A percentile compares a stretch with the other conserved stretches of the same genome.
phyloP scores from a whole-genome alignment of 306 rosid species.

The Ormosia emarginata region DNA sequence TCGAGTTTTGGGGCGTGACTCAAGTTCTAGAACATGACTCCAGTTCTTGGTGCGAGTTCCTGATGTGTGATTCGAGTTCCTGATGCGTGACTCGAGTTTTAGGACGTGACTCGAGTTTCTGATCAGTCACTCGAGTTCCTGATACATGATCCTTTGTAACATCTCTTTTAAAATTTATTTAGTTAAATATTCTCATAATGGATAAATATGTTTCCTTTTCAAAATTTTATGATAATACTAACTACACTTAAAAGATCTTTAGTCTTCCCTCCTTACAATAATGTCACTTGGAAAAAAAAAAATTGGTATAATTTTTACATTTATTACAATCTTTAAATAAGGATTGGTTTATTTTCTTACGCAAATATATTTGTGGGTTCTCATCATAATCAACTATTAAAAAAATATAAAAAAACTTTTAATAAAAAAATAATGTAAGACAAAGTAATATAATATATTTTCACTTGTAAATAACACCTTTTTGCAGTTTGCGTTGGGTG shows the following conservation, averaged over 20 bases:
- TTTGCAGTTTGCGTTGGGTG: constrained; percentile 21
- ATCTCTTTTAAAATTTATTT: not conserved
- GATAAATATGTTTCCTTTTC: not conserved
- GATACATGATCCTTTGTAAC: no score
- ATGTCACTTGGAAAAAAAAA: not conserved
- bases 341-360: not conserved
- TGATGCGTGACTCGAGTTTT: no score
- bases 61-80: no score
- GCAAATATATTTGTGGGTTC: not conserved
- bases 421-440: not conserved
- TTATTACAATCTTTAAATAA: not conserved
- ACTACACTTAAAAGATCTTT: not conserved
- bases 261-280: not conserved
- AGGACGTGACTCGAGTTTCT: no score
- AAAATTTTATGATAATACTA: not conserved
- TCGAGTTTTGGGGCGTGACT: no score
- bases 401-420: no score
- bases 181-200: not conserved
- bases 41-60: no score
- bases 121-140: no score
- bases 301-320: not conserved
- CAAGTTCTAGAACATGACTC: no score
- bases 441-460: not conserved
- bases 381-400: not conserved
- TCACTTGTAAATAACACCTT: not conserved